These are phyloP conservation scores for Linum trigynum DNA, from an alignment of 345 rosid genomes.

Conservation along the genomic window DNA sequence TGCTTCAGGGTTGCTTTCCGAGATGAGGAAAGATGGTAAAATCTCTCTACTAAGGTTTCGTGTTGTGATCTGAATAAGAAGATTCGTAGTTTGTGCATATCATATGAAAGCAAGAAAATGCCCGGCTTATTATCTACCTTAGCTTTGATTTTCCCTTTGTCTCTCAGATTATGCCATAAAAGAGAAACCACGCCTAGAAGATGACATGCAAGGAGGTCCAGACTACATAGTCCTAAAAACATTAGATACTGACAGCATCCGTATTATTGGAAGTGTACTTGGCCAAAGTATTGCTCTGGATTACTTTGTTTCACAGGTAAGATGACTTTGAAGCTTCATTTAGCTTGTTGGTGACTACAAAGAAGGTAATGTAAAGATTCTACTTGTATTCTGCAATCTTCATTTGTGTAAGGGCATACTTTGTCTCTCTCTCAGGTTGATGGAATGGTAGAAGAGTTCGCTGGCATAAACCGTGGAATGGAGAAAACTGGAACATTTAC, in stretches of 20 bases:
- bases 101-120: neutral
- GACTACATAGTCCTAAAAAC: slow-evolving; percentile 63
- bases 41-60: slow-evolving; percentile 1
- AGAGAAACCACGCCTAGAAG: slow-evolving; percentile 60
- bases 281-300: slow-evolving; percentile 94
- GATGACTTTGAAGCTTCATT: neutral
- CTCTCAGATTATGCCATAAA: slow-evolving; percentile 72
- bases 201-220: slow-evolving; percentile 81
- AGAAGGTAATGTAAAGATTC: too few species aligned
- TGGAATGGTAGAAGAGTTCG: slow-evolving; percentile 92
- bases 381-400: neutral
- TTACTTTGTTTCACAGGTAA: slow-evolving; percentile 90
- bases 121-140: neutral
- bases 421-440: slow-evolving; percentile 46
- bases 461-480: slow-evolving; percentile 78
- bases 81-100: too few species aligned
- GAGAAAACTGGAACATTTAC: slow-evolving; percentile 88
- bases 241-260: slow-evolving; percentile 76
- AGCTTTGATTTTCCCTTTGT: neutral
- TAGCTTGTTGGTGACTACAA: too few species aligned
- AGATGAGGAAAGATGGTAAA: slow-evolving; percentile 75
- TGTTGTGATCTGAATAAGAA: neutral
- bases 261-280: slow-evolving; percentile 84
- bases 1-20: slow-evolving; percentile 74
- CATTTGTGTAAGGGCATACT: neutral